Conservation (phyloP, 495 filamentous ascomycete genomes). For the Penicillium paxilli region DNA sequence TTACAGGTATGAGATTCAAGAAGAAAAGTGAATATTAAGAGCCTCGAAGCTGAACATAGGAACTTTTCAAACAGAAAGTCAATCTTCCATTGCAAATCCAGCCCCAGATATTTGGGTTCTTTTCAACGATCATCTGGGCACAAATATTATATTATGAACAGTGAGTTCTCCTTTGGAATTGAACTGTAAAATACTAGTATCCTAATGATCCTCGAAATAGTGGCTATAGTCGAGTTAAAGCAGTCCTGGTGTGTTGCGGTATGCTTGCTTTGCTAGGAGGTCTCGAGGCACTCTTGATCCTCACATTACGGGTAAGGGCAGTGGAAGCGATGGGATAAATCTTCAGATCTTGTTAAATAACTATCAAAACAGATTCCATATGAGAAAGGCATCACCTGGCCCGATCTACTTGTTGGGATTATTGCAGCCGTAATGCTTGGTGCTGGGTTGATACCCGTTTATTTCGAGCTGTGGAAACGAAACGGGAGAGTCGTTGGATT, state of each 20-base stretch:
- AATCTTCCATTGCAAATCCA: not conserved
- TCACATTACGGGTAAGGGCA: not conserved
- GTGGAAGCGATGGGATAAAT: not conserved
- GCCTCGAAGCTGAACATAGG: not conserved
- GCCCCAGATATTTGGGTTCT: not conserved
- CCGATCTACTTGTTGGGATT: not conserved
- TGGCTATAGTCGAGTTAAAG: not conserved
- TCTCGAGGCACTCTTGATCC: not conserved
- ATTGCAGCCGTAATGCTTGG: not conserved
- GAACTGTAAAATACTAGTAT: too few relatives aligned
- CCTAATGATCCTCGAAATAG: not conserved
- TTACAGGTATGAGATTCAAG: not conserved
- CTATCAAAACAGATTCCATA: not conserved
- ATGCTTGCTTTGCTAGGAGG: not conserved
- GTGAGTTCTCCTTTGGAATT: not conserved
- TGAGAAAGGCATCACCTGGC: not conserved
- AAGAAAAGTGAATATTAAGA: not conserved
- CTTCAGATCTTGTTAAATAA: not conserved
- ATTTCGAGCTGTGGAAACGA: not conserved
- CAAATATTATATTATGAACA: not conserved
- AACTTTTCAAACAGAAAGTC: not conserved
- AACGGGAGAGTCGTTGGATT: not conserved
- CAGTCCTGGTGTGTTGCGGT: not conserved
- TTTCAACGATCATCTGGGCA: not conserved
- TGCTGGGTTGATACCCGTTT: not conserved